phyloP scores from a whole-genome alignment of 345 rosid species.

The Syzygium aromaticum region DNA sequence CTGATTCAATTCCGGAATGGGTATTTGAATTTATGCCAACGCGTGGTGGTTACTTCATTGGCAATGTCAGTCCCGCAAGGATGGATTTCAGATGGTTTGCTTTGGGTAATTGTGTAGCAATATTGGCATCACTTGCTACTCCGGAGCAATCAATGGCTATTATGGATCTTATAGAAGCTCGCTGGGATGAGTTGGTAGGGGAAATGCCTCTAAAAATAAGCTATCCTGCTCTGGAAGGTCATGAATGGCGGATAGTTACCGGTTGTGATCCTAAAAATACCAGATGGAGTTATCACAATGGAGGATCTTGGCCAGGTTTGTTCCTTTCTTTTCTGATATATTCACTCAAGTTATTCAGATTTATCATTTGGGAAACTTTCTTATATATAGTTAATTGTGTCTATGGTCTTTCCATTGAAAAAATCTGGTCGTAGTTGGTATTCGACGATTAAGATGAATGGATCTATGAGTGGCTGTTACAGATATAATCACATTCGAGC shows the following conservation, averaged over 20 bases:
- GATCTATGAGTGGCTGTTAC: background rate
- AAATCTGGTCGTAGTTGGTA: background rate
- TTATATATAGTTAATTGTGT: background rate
- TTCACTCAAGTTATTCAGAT: background rate
- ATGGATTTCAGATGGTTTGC: slow-evolving; percentile 72
- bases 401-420: background rate
- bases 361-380: background rate
- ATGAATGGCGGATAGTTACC: slow-evolving; percentile 56
- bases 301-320: slow-evolving; percentile 76
- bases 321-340: background rate
- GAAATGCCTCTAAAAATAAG: slow-evolving; percentile 60
- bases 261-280: slow-evolving; percentile 70
- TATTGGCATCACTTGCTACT: slow-evolving; percentile 46
- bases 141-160: slow-evolving; percentile 58
- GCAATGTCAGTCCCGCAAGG: slow-evolving; percentile 63
- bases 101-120: slow-evolving; percentile 53
- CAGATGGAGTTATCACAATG: slow-evolving; percentile 65
- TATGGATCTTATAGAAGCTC: slow-evolving; percentile 59
- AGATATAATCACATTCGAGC: background rate
- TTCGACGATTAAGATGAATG: background rate
- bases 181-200: slow-evolving; percentile 70
- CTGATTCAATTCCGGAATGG: slow-evolving; percentile 68
- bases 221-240: slow-evolving; percentile 54
- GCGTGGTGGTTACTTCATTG: slow-evolving; percentile 58
- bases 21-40: slow-evolving; percentile 58